These are phyloP conservation scores for Solanum ahanhuiri DNA, from an alignment of 257 asterid species.

Conservation along the genomic window DNA sequence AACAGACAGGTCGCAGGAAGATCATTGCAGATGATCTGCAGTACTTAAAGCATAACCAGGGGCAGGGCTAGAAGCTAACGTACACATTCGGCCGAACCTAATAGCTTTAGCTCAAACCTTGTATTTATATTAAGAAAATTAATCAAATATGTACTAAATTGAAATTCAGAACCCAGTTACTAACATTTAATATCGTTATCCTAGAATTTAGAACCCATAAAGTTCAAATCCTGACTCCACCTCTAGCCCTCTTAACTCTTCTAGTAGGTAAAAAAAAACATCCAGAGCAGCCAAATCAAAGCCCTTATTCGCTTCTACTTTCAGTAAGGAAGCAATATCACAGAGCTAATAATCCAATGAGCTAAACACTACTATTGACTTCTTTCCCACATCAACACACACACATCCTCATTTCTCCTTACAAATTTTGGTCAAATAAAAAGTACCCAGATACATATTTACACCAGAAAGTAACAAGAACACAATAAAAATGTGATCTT, in stretches of 20 bases:
- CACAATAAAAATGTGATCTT: slow-evolving; percentile 7
- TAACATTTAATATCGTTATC: neutral
- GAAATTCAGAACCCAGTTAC: neutral
- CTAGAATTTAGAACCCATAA: neutral
- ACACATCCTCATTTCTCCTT: neutral
- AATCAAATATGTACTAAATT: neutral
- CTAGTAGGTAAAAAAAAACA: neutral
- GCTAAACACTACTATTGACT: neutral
- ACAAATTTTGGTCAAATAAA: neutral
- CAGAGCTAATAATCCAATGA: neutral
- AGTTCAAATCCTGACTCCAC: neutral
- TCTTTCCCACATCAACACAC: neutral
- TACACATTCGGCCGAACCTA: neutral
- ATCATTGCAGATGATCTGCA: neutral
- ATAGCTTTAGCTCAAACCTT: neutral
- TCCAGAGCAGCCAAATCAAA: neutral
- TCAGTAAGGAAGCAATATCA: neutral
- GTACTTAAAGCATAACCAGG: neutral
- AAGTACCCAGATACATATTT: neutral
- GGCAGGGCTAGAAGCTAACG: neutral
- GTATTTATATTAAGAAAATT: neutral
- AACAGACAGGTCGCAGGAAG: neutral
- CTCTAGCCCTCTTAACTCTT: neutral
- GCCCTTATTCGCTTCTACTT: neutral
- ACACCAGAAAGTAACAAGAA: neutral